Evolutionary conservation across 805 yeast genomes (phyloP).

Genomic region (Kazachstania martiniae): DNA sequence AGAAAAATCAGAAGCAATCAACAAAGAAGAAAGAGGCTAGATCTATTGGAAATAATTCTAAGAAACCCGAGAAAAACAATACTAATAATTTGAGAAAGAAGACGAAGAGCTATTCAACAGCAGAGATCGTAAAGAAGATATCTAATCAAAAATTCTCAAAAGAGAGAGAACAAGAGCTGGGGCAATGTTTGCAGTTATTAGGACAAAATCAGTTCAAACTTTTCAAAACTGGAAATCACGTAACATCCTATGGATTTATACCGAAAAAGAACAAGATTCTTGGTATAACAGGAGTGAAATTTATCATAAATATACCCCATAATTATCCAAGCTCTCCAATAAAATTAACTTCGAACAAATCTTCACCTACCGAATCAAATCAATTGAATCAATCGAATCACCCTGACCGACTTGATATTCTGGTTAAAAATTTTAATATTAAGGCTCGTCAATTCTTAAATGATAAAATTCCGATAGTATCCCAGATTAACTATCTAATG

Average conservation of each 20-base stretch:
- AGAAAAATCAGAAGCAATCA: too few relatives aligned
- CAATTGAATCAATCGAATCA: neutral
- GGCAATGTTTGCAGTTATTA: conserved; percentile 11
- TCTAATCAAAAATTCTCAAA: too few relatives aligned
- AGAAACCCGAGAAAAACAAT: too few relatives aligned
- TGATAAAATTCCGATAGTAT: conserved; percentile 9
- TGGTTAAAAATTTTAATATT: conserved; percentile 17
- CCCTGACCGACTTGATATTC: conserved; percentile 1
- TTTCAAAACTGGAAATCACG: conserved; percentile 13
- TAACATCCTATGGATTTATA: conserved; percentile 14
- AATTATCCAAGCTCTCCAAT: conserved; percentile 19
- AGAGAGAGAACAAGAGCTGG: conserved; percentile 11
- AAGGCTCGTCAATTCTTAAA: conserved; percentile 9
- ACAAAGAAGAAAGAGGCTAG: too few relatives aligned
- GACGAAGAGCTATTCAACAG: too few relatives aligned
- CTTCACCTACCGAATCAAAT: conserved; percentile 2
- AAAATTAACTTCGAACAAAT: conserved; percentile 9
- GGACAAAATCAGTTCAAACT: conserved; percentile 12
- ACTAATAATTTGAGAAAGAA: too few relatives aligned
- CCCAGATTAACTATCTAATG: conserved; percentile 19
- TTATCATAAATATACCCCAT: conserved; percentile 13
- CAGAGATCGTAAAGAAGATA: too few relatives aligned
- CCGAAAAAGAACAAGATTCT: conserved; percentile 2
- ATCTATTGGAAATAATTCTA: too few relatives aligned
- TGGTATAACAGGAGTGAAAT: conserved; percentile 5